Conservation (phyloP, 2,329 filamentous ascomycete species). For the Clarireedia monteithiana region DNA sequence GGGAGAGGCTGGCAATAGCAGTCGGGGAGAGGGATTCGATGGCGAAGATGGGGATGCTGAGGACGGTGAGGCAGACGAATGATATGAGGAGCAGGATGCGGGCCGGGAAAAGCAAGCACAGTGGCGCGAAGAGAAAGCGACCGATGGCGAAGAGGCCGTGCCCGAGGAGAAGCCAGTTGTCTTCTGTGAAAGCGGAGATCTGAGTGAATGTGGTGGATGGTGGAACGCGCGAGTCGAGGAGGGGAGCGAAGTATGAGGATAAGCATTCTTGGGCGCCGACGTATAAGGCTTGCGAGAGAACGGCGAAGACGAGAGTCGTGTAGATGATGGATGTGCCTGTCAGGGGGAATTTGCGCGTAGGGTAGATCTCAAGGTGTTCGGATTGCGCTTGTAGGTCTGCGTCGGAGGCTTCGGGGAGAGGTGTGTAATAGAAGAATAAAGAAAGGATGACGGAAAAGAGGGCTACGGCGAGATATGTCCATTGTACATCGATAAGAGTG, state of each 20-base stretch:
- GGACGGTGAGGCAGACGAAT: conserved; percentile 52
- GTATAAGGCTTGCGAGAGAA: conserved; percentile 72
- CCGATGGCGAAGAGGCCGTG: conserved; percentile 68
- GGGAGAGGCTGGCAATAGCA: conserved; percentile 50
- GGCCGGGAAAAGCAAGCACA: conserved; percentile 57
- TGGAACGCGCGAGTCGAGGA: conserved; percentile 38
- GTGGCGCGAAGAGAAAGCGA: conserved; percentile 57
- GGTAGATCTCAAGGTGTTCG: conserved; percentile 18
- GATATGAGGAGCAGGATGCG: conserved; percentile 61
- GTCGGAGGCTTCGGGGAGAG: conserved; percentile 50
- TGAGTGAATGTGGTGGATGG: conserved; percentile 17
- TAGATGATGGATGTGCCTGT: conserved; percentile 34
- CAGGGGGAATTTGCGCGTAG: conserved; percentile 15
- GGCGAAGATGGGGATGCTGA: conserved; percentile 31
- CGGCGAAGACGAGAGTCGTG: conserved; percentile 56
- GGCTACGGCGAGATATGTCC: conserved; percentile 77
- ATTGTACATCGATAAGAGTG: conserved; percentile 68
- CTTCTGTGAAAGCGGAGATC: conserved; percentile 39
- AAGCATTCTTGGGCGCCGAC: conserved; percentile 64
- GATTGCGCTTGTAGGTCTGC: conserved; percentile 43
- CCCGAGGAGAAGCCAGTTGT: conserved; percentile 64
- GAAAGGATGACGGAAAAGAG: conserved; percentile 65
- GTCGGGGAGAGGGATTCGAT: conserved; percentile 36
- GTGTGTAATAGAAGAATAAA: conserved; percentile 61
- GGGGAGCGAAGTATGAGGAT: conserved; percentile 50